Evolutionary conservation across 768 basidiomycete species (phyloP).

Genomic region (Hemileccinum impolitum): DNA sequence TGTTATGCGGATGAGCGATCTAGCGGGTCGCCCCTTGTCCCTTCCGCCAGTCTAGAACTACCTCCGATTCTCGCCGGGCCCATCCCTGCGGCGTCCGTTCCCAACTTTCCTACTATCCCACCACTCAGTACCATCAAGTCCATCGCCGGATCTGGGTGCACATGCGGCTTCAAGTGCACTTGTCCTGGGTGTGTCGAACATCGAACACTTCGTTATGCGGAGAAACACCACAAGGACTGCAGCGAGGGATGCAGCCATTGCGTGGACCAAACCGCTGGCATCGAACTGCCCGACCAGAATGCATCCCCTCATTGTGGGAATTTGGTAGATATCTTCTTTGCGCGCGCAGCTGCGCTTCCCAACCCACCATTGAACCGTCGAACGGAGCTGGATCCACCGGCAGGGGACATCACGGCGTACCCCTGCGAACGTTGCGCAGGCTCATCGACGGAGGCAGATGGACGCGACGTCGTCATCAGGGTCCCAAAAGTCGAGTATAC

Average conservation of each 20-base stretch:
- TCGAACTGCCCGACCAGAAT: slow-evolving; percentile 39
- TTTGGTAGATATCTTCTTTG: slow-evolving; percentile 63
- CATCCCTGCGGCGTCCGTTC: slow-evolving; percentile 24
- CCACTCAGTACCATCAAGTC: slow-evolving; percentile 57
- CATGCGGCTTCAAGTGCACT: slow-evolving; percentile 63
- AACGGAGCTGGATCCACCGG: slow-evolving; percentile 45
- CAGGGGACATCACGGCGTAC: slow-evolving; percentile 42
- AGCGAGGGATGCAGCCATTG: slow-evolving; percentile 59
- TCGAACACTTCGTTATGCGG: slow-evolving; percentile 49
- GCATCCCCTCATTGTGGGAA: slow-evolving; percentile 16
- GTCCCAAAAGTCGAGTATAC: slow-evolving; percentile 69
- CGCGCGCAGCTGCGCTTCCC: slow-evolving; percentile 68
- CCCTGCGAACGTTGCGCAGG: slow-evolving; percentile 36
- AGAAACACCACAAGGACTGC: slow-evolving; percentile 35
- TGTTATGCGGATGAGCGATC: slow-evolving; percentile 10
- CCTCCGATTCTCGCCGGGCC: slow-evolving; percentile 43
- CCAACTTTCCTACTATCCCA: slow-evolving; percentile 56
- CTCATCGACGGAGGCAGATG: slow-evolving; percentile 34
- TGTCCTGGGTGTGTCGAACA: slow-evolving; percentile 76
- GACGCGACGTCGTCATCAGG: slow-evolving; percentile 41
- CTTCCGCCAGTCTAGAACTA: slow-evolving; percentile 37
- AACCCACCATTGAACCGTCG: slow-evolving; percentile 45
- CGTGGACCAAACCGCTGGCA: slow-evolving; percentile 48
- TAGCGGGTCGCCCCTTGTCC: not conserved
- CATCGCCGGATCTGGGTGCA: slow-evolving; percentile 66